Evolutionary conservation across 305 asterid species (phyloP).

Genomic region (Fraxinus baroniana): DNA sequence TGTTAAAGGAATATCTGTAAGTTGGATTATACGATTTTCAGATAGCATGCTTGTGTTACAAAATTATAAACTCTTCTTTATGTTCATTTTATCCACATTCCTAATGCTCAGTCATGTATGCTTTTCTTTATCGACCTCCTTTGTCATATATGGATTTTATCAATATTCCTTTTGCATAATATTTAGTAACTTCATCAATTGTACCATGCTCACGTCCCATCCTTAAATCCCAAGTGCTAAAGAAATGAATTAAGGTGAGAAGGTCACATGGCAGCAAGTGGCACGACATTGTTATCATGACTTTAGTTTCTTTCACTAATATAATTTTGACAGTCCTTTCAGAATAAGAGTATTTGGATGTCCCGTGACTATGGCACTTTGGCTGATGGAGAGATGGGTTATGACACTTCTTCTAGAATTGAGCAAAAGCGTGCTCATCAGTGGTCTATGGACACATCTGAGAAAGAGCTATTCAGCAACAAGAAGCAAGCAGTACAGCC

Average conservation of each 20-base stretch:
- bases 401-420: slow-evolving; percentile 38
- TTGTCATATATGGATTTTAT: background rate
- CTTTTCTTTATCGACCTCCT: background rate
- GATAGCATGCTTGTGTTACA: background rate
- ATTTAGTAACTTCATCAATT: background rate
- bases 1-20: background rate
- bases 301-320: slow-evolving; percentile 9
- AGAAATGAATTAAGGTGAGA: background rate
- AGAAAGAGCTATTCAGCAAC: slow-evolving; percentile 36
- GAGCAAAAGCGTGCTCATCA: slow-evolving; percentile 57
- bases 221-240: slow-evolving; percentile 5
- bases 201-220: background rate
- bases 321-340: slow-evolving; percentile 44
- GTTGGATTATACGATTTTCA: background rate
- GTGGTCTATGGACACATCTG: slow-evolving; percentile 41
- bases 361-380: slow-evolving; percentile 47
- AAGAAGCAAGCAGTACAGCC: slow-evolving; percentile 62
- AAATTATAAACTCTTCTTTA: background rate
- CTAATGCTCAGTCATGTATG: background rate
- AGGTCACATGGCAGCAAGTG: slow-evolving; percentile 9
- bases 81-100: background rate
- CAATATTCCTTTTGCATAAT: background rate
- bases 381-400: slow-evolving; percentile 34
- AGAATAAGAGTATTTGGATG: slow-evolving; percentile 48
- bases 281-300: background rate